Base-by-base conservation (phyloP, 768 basidiomycete genomes). In the Saitozyma podzolica region DNA sequence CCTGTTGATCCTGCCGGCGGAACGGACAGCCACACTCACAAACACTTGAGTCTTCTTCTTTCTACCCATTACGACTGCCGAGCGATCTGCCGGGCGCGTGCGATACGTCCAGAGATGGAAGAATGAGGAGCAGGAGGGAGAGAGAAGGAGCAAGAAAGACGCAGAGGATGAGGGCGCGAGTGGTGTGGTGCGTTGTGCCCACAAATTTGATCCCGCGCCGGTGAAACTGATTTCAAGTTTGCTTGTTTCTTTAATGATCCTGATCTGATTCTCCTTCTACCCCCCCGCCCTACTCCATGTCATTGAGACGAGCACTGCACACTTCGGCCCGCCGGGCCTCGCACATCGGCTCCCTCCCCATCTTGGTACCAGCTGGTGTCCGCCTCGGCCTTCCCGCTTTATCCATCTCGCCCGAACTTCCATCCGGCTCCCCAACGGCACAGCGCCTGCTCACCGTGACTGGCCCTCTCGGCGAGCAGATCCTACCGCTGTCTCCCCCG, bases 391-490 rank as follows among this genome's bases (percentile, higher is more conserved):
- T 71, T 9, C 76, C 78, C n/a, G 54, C 66, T 10, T 50, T 59
- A 1, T 70, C 72, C 17, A 67, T 68, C 48, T 63, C 71, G 16
- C 47, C 69, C 8, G 20, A 64, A 71, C 20, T 81, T 66, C 29
- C 29, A 29, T 10, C 78, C 73, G 37, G 68, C 67, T 50, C 77
- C 73, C 37, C 65, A 8, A 50, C 56, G 56, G 60, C 75, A 14
- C 66, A 67, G 40, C 62, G 76, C n/a, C 75, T 77, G 2, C 78
- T 87, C 65, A 64, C 84, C 8, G 86, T 95, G 50, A 79, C 79
- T 45, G 87, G 87, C 4, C 87, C 86, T 0, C 82, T 85, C 6
- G 87, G 87, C 56, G 72, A 81, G 47, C 82, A 83, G 29, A 70
- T 73, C 40, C 81, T 88, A 9, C 80, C 83, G 20, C 80, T 86